phyloP scores from a whole-genome alignment of 129 eudicot genomes.

The Lactuca saligna region DNA sequence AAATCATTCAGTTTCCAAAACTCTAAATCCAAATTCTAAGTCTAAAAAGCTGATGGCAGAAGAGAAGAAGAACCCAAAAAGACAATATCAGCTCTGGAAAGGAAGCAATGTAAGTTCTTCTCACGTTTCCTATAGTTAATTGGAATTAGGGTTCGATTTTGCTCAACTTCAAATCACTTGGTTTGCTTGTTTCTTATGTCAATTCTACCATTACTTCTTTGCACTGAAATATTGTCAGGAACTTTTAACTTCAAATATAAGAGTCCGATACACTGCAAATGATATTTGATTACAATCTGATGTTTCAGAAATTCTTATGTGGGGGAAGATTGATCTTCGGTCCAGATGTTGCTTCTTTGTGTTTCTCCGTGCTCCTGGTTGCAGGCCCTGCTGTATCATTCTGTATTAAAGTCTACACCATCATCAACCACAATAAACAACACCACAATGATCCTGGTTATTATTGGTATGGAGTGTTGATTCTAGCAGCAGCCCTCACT shows the following conservation, averaged over 20 bases:
- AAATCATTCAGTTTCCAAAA: constrained; percentile 4
- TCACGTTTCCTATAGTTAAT: not conserved
- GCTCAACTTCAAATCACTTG: not conserved
- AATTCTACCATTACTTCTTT: not conserved
- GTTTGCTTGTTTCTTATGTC: no score
- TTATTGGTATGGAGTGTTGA: constrained; percentile 62
- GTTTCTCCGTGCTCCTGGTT: constrained; percentile 56
- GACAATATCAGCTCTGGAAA: constrained; percentile 86
- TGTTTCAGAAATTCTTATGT: constrained; percentile 70
- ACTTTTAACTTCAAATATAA: not conserved
- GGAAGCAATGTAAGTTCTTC: constrained; percentile 81
- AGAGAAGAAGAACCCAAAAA: constrained; percentile 33
- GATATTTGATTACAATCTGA: constrained; percentile 1
- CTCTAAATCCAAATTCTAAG: constrained; percentile 10
- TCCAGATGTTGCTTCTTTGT: constrained; percentile 78
- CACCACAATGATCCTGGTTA: constrained; percentile 18
- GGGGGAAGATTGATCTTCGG: constrained; percentile 97
- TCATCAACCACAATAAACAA: constrained; percentile 38
- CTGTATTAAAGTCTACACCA: constrained; percentile 43
- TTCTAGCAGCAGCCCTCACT: constrained; percentile 59
- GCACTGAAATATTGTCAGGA: not conserved
- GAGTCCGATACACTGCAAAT: not conserved
- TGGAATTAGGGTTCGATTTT: not conserved
- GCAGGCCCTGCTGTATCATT: constrained; percentile 73
- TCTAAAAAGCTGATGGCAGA: constrained; percentile 37